Evolutionary conservation across 2,329 filamentous ascomycete genomes (phyloP).

Genomic region (Phaeosphaeria sp.): DNA sequence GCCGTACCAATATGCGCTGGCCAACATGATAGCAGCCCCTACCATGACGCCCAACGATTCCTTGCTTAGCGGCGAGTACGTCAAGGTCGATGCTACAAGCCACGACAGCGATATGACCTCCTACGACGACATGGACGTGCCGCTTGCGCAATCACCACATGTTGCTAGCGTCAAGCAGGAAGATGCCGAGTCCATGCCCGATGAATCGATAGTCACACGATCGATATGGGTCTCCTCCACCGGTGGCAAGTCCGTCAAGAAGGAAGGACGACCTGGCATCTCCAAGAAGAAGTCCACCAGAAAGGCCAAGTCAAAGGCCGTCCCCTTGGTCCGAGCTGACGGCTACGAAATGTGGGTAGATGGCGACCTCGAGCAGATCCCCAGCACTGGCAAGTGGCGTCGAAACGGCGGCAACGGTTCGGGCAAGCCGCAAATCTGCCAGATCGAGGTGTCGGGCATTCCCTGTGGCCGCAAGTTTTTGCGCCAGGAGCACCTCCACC

Average conservation of each 20-base stretch:
- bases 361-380: constrained; percentile 7
- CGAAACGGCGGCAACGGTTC: not conserved
- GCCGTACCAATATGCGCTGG: constrained; percentile 8
- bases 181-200: constrained; percentile 25
- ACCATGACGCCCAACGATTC: constrained; percentile 23
- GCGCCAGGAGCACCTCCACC: constrained; percentile 40
- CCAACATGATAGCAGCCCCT: constrained; percentile 5
- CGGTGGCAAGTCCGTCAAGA: constrained; percentile 34
- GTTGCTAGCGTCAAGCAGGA: constrained; percentile 30
- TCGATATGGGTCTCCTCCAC: constrained; percentile 33
- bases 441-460: not conserved
- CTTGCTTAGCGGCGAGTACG: constrained; percentile 17
- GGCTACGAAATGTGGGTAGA: constrained; percentile 8
- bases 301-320: constrained; percentile 11
- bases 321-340: constrained; percentile 13
- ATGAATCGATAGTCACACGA: constrained; percentile 14
- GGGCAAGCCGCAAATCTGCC: constrained; percentile 1
- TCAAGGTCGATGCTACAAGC: constrained; percentile 13
- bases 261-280: constrained; percentile 14
- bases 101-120: constrained; percentile 14
- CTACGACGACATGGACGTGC: constrained; percentile 18
- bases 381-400: constrained; percentile 8
- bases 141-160: constrained; percentile 28
- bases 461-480: constrained; percentile 26
- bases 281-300: constrained; percentile 15